Base-by-base conservation (phyloP, 2,329 filamentous ascomycete species). In the Botrytis porri region DNA sequence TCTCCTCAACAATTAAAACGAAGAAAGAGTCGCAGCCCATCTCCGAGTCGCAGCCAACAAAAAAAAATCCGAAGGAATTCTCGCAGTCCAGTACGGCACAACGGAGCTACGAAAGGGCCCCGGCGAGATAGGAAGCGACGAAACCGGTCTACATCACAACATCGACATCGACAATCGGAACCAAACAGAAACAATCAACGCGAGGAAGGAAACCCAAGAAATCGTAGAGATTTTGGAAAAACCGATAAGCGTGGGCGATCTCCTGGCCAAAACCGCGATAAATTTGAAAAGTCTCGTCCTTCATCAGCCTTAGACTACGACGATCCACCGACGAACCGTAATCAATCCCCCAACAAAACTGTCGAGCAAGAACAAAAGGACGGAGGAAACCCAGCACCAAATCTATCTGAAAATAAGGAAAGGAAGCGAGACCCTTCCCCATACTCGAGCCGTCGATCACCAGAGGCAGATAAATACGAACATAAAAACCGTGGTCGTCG, bases 1-100 rank as follows among this genome's bases (percentile, higher is more conserved):
- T 81, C 79, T 32, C 79, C 79, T 74, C 79, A 79, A 72, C 78
- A 78, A 71, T 75, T 70, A 51, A 81, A 81, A 76, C 79, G 80
- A 67, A 78, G 80, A 57, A 81, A 80, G 75, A 80, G 75, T 74
- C 77, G 80, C 70, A 81, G 80, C 62, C 78, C 79, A 59, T 81
- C 80, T 32, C 78, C 77, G 48, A 64, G 74, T 69, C 79, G 80
- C 67, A 79, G 76, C 65, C 79, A 81, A 74, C 79, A 78, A 66
- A 81, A 81, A 73, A 80, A 79, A 70, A 79, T 78, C 32, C 79
- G 77, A 63, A 75, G 79, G 73, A 77, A 71, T 35, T 70, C 80
- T 66, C 79, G 77, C 45, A 82, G 80, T 72, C 80, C 79, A 63
- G 73, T 76, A 54, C 76, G 78, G 60, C 67, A 73, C 37, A 77